Base-by-base conservation (phyloP, 352 stramenopile species). In the Phytophthora hybrid region DNA sequence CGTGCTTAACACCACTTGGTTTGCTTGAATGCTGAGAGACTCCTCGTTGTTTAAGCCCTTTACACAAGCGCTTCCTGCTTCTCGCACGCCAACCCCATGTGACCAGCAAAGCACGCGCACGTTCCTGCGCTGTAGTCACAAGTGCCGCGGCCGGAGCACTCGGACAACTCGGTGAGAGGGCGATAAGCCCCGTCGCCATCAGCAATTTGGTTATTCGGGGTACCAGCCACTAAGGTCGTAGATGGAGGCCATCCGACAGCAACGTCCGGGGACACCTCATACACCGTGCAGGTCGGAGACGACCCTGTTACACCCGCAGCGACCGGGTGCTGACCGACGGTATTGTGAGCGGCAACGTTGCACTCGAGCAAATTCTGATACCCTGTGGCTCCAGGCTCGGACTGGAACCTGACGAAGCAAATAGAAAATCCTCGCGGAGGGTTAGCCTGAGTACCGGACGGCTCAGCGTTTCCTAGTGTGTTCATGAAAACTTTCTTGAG, bases 21-120 rank as follows among this genome's bases (percentile, higher is more conserved):
- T 37, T 39, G 7, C 8, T 41, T 41, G 34, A 44, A 44, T 44
- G 2, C 37, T 44, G 37, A 1, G 11, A 44, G 37, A 0, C 37
- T 13, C 10, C 10, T 26, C 23, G 23, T 26, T 44, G 37, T 16
- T 9, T 44, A 13, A 44, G 10, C 37, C 6, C 11, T 1, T 67
- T 75, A 74, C 51, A 69, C 67, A 9, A 71, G 63, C 2, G 63
- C 71, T 70, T 70, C 61, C 53, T 95, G 87, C 26, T 79, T 83
- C 57, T 94, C 76, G 57, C 88, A 95, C n/a, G 87, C 88, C n/a
- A 94, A 79, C 0, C 88, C 85, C 82, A 93, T 93, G 74, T 94
- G 87, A 0, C 88, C 88, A 5, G 84, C 56, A 58, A 78, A 95
- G 64, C 88, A 95, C 59, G 78, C 73, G 78, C 88, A 94, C 0